A percentile compares a stretch with the other conserved stretches of the same genome.
Evolutionary conservation across 2,329 filamentous ascomycete species (phyloP).

Genomic region (Cyphellophora attinorum): DNA sequence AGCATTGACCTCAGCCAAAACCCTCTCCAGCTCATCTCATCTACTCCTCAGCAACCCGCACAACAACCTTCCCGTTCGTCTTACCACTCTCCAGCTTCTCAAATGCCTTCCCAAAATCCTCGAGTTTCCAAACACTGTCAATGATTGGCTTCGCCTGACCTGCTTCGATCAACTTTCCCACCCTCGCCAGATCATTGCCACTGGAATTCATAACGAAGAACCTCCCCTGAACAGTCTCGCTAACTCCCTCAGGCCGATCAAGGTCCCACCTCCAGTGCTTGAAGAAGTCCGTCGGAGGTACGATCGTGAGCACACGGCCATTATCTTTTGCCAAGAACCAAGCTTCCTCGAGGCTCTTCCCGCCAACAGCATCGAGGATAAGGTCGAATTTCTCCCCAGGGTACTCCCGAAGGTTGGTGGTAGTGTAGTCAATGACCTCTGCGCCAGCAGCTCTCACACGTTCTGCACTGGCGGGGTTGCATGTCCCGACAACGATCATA

Average conservation of each 20-base stretch:
- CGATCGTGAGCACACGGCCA: constrained; percentile 31
- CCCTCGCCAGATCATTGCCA: constrained; percentile 22
- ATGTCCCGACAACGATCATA: constrained; percentile 30
- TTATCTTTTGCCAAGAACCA: constrained; percentile 31
- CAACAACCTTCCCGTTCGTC: constrained; percentile 34
- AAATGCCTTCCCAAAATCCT: constrained; percentile 31
- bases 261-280: constrained; percentile 22
- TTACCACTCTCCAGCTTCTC: constrained; percentile 29
- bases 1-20: no score
- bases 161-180: constrained; percentile 29
- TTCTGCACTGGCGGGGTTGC: constrained; percentile 27
- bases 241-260: constrained; percentile 10
- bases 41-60: no score
- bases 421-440: constrained; percentile 32
- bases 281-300: constrained; percentile 25
- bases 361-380: constrained; percentile 36
- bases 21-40: no score
- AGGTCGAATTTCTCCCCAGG: constrained; percentile 29
- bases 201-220: constrained; percentile 35
- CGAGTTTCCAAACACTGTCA: constrained; percentile 33
- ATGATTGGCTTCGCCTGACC: constrained; percentile 26
- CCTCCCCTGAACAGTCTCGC: constrained; percentile 22
- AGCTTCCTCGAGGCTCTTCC: constrained; percentile 29
- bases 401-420: constrained; percentile 25
- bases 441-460: constrained; percentile 33